phyloP scores from a whole-genome alignment of 345 rosid genomes.

The Euclidium syriacum region DNA sequence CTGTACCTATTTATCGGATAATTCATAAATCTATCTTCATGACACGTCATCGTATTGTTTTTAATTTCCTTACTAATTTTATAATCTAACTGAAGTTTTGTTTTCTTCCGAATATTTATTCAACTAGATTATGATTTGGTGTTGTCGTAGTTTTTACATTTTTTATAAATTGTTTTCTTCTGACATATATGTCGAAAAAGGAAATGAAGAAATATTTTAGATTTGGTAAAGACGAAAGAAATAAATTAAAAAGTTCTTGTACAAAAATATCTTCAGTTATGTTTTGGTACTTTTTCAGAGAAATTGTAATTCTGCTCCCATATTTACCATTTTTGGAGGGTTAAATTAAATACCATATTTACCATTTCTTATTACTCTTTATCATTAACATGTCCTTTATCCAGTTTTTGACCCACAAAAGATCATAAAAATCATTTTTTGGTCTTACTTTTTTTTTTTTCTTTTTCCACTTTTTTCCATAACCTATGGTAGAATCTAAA shows the following conservation, averaged over 20 bases:
- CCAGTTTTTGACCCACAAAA: not conserved
- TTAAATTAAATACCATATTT: too few relatives aligned
- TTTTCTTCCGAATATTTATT: not conserved
- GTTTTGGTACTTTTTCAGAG: not conserved
- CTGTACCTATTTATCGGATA: not conserved
- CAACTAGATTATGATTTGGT: not conserved
- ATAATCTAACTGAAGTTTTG: not conserved
- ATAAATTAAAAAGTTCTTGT: too few relatives aligned
- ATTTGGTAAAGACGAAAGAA: too few relatives aligned
- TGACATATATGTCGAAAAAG: not conserved
- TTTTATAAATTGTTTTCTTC: not conserved
- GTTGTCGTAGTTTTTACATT: slow-evolving; percentile 4
- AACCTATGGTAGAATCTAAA: not conserved
- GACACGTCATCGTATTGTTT: slow-evolving; percentile 21
- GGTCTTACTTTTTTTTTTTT: too few relatives aligned
- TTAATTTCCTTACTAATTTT: not conserved
- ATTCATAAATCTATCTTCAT: slow-evolving; percentile 1
- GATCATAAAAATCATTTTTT: too few relatives aligned
- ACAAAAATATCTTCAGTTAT: not conserved
- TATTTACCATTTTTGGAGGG: not conserved
- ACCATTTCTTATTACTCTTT: too few relatives aligned
- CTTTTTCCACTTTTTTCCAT: not conserved
- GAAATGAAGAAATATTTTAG: too few relatives aligned
- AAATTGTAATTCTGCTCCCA: not conserved
- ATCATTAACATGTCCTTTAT: not conserved